These are phyloP conservation scores for Grosmannia clavigera DNA, from an alignment of 2,329 filamentous ascomycete species.

Conservation along the genomic window DNA sequence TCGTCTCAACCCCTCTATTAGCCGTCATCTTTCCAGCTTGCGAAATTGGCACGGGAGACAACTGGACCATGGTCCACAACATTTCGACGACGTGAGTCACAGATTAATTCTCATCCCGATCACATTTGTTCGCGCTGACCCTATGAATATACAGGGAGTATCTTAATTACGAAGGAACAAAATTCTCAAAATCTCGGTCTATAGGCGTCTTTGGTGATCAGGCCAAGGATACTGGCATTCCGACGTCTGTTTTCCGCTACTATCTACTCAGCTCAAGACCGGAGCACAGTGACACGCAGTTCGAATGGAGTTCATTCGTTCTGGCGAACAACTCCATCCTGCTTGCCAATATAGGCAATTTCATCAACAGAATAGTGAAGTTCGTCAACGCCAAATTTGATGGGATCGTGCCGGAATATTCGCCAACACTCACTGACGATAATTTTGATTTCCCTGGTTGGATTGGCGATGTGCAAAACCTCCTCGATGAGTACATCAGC, in stretches of 20 bases:
- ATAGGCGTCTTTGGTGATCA: slow-evolving; percentile 88
- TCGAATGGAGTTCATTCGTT: slow-evolving; percentile 49
- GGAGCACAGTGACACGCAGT: slow-evolving; percentile 67
- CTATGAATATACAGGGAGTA: slow-evolving; percentile 42
- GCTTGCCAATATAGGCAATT: slow-evolving; percentile 62
- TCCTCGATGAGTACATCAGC: slow-evolving; percentile 53
- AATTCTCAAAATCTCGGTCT: slow-evolving; percentile 84
- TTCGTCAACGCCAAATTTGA: slow-evolving; percentile 67
- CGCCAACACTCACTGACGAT: slow-evolving; percentile 37
- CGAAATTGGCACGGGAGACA: slow-evolving; percentile 70
- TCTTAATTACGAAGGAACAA: slow-evolving; percentile 76
- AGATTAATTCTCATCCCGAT: not conserved
- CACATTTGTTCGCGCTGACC: not conserved
- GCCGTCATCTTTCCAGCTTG: slow-evolving; percentile 80
- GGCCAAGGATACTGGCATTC: slow-evolving; percentile 73
- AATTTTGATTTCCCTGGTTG: slow-evolving; percentile 38
- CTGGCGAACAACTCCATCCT: slow-evolving; percentile 80
- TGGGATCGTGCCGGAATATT: slow-evolving; percentile 52
- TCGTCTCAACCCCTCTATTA: not conserved
- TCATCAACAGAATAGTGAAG: slow-evolving; percentile 63
- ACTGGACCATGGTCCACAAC: slow-evolving; percentile 83
- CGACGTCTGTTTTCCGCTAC: slow-evolving; percentile 84
- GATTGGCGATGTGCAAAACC: slow-evolving; percentile 50
- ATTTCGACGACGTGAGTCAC: slow-evolving; percentile 56
- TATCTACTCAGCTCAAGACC: slow-evolving; percentile 79